Conservation (phyloP, 805 yeast species). For the Wickerhamomyces xylosicus region DNA sequence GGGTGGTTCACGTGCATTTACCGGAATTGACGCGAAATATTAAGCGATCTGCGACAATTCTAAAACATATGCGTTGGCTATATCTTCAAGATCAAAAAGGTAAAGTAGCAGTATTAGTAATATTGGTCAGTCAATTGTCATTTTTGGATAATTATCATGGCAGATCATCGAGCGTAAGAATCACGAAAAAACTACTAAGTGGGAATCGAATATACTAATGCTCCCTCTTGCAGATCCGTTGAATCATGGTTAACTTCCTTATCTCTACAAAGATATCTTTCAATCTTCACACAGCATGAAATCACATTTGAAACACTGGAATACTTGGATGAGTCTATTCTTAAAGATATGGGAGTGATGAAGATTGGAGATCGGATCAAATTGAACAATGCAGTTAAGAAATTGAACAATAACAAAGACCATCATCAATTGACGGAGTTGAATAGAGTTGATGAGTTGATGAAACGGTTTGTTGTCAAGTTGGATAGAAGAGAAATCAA, state of each 20-base stretch:
- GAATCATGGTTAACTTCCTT: conserved; percentile 3
- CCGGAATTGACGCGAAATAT: too few relatives aligned
- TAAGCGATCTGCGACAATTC: too few relatives aligned
- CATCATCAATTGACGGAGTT: conserved; percentile 5
- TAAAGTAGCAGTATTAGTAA: too few relatives aligned
- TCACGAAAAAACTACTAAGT: background rate
- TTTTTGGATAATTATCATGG: background rate
- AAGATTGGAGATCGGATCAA: conserved; percentile 79
- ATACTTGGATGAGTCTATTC: conserved; percentile 43
- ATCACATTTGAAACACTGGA: conserved; percentile 18
- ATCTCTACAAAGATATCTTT: conserved; percentile 1
- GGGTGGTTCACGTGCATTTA: too few relatives aligned
- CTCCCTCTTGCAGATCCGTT: background rate
- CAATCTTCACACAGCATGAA: conserved; percentile 7
- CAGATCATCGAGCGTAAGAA: too few relatives aligned
- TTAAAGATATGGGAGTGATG: conserved; percentile 63
- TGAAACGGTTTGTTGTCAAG: conserved; percentile 3
- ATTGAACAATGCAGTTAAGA: conserved; percentile 46
- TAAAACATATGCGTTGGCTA: too few relatives aligned
- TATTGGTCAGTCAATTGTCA: too few relatives aligned
- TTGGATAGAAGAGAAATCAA: background rate
- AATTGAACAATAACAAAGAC: conserved; percentile 19
- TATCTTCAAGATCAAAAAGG: too few relatives aligned
- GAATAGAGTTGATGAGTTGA: conserved; percentile 10
- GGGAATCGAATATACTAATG: background rate